Evolutionary conservation across 208 protist genomes (phyloP).

Genomic region (Acanthamoeba quina): DNA sequence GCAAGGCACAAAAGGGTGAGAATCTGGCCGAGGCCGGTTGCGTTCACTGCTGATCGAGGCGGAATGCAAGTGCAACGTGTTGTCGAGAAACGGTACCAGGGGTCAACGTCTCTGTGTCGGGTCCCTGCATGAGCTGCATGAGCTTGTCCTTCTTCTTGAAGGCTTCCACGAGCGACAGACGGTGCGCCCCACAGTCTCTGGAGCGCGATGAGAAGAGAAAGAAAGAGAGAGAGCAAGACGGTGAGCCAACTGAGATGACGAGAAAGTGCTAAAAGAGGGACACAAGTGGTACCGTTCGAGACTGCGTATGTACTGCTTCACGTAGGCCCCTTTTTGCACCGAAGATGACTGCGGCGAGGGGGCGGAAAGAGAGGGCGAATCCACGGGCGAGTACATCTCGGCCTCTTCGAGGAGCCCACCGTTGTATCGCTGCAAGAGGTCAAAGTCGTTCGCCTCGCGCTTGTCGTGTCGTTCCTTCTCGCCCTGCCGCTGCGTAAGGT

Average conservation of each 20-base stretch:
- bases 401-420: not conserved
- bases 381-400: not conserved
- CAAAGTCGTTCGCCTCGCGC: constrained; percentile 51
- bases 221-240: not conserved
- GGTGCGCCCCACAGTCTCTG: constrained; percentile 34
- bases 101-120: constrained; percentile 59
- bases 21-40: not conserved
- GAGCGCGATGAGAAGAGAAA: not conserved
- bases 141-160: constrained; percentile 70
- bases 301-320: constrained; percentile 50
- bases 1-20: not conserved
- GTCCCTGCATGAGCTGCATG: constrained; percentile 42
- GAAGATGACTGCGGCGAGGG: not conserved
- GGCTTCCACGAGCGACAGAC: constrained; percentile 20
- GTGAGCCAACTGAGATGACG: not conserved
- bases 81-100: not conserved
- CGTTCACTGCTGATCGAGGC: not conserved
- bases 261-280: not conserved
- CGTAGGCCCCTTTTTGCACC: constrained; percentile 40
- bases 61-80: not conserved
- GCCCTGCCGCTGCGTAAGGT: not conserved
- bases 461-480: constrained; percentile 47
- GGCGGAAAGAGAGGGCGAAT: not conserved
- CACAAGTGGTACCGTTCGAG: not conserved
- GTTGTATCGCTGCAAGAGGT: constrained; percentile 38